Base-by-base conservation (phyloP, 192 early-diverging fungal genomes). In the Coemansia sp. region DNA sequence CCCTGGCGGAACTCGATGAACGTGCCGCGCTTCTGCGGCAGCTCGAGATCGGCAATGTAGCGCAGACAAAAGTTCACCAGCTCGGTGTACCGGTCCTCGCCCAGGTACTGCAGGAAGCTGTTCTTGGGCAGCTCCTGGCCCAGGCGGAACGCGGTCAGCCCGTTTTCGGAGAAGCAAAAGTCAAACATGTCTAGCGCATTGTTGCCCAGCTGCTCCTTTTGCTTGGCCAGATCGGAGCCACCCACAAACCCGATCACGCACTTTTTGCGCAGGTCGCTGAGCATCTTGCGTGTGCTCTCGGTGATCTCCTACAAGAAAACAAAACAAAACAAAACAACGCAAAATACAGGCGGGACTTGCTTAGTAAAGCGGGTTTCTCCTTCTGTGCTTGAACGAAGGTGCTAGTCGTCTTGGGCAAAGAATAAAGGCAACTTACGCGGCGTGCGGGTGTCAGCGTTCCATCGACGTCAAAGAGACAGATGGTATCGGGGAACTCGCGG, bases 1-100 rank as follows among this genome's bases (percentile, higher is more conserved):
- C 97, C 97, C 74, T 93, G 93, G 68, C 97, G 91, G 88, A 99
- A 99, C 83, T 99, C 97, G 72, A 99, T 70, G 78, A 98, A 98
- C 0, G 95, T 97, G 49, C 97, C 97, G 71, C 95, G 92, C 85
- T 98, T 99, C 73, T 88, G 84, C 32, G 97, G 97, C 42, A 99
- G 75, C 25, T 98, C 93, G 56, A 99, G 71, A 55, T 99, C 91
- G 32, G 95, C 93, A 67, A 99, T 93, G 84, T 99, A 98, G 50
- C 84, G 88, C 48, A 99, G 87, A 66, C 90, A 87, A 83, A 95
- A 99, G 88, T 93, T 96, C 35, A 85, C 92, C 32, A 99, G 83
- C 76, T 90, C 90, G 67, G 90, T 85, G 81, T 99, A 99, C 34
- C 89, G 85, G 17, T 94, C 93, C 73, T 99, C 97, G 59, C 97